Percentiles rank a stretch among this genome's conserved stretches.
Evolutionary conservation across 1,284 basidiomycete species (phyloP).

Genomic region (Ustanciosporium gigantosporum): DNA sequence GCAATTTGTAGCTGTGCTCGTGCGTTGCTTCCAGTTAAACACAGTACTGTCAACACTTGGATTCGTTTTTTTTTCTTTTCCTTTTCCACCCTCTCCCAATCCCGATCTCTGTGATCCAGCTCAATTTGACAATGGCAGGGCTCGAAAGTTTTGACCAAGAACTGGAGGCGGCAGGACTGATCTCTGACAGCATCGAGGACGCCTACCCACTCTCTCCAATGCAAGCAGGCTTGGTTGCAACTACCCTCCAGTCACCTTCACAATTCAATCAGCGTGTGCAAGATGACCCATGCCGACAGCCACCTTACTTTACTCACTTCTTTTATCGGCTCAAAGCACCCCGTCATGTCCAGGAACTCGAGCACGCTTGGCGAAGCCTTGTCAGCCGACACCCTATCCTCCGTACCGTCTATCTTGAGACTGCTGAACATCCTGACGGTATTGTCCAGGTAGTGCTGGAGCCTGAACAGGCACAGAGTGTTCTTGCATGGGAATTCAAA

Average conservation of each 20-base stretch:
- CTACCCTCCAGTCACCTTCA: not conserved
- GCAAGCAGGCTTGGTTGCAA: slow-evolving; percentile 1
- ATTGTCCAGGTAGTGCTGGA: slow-evolving; percentile 2
- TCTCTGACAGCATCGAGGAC: not conserved
- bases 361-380: slow-evolving; percentile 2
- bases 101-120: too few relatives aligned
- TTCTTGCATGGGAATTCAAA: not conserved
- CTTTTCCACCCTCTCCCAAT: too few relatives aligned
- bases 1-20: too few relatives aligned
- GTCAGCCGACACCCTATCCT: slow-evolving; percentile 1
- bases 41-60: too few relatives aligned
- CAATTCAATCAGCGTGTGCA: not conserved
- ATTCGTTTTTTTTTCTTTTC: too few relatives aligned
- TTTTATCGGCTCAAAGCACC: slow-evolving; percentile 1
- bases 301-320: slow-evolving; percentile 2
- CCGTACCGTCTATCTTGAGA: not conserved
- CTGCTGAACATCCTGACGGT: not conserved
- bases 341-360: not conserved
- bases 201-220: slow-evolving; percentile 1
- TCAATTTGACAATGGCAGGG: too few relatives aligned
- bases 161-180: not conserved
- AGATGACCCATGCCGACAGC: too few relatives aligned
- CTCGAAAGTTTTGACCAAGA: not conserved
- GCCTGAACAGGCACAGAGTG: not conserved
- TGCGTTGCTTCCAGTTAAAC: too few relatives aligned